These are phyloP conservation scores for Teratosphaeria pseudoeucalypti DNA, from an alignment of 2,329 filamentous ascomycete genomes.

Conservation along the genomic window DNA sequence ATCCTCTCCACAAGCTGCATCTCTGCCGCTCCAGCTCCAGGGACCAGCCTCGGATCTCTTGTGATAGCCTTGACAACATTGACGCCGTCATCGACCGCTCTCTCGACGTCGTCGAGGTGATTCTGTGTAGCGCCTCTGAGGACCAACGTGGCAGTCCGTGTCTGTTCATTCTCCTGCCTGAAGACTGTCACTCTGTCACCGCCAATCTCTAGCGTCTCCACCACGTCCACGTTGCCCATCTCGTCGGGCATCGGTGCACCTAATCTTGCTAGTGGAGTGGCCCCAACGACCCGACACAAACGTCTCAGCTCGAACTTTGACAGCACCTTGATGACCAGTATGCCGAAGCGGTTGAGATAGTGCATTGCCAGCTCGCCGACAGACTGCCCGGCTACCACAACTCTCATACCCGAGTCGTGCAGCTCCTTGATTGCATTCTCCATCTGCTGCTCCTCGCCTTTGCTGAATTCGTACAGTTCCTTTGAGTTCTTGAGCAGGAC, in stretches of 20 bases:
- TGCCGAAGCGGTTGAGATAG: slow-evolving; percentile 95
- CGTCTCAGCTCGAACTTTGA: slow-evolving; percentile 96
- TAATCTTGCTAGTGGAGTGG: slow-evolving; percentile 87
- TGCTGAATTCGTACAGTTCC: slow-evolving; percentile 98
- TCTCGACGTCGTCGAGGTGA: slow-evolving; percentile 92
- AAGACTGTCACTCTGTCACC: slow-evolving; percentile 98
- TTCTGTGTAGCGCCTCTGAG: slow-evolving; percentile 95
- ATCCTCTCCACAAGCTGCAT: slow-evolving; percentile 89
- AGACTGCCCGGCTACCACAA: slow-evolving; percentile 85
- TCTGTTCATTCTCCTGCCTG: slow-evolving; percentile 86
- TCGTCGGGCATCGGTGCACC: slow-evolving; percentile 99
- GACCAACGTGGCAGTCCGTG: slow-evolving; percentile 86
- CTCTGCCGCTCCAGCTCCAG: slow-evolving; percentile 89
- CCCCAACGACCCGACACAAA: slow-evolving; percentile 90
- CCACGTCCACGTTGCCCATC: slow-evolving; percentile 89
- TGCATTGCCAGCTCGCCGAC: slow-evolving; percentile 92
- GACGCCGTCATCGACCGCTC: slow-evolving; percentile 93
- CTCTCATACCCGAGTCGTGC: slow-evolving; percentile 83
- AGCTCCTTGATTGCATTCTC: slow-evolving; percentile 90
- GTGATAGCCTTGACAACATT: slow-evolving; percentile 99
- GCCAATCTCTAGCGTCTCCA: slow-evolving; percentile 95
- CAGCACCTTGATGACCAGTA: slow-evolving; percentile 90
- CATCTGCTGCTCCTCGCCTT: slow-evolving; percentile 87
- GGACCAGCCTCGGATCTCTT: slow-evolving; percentile 79
- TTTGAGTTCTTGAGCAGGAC: slow-evolving; percentile 93